phyloP scores from a whole-genome alignment of 73 alveolate genomes.

The Tetrahymena malaccensis region DNA sequence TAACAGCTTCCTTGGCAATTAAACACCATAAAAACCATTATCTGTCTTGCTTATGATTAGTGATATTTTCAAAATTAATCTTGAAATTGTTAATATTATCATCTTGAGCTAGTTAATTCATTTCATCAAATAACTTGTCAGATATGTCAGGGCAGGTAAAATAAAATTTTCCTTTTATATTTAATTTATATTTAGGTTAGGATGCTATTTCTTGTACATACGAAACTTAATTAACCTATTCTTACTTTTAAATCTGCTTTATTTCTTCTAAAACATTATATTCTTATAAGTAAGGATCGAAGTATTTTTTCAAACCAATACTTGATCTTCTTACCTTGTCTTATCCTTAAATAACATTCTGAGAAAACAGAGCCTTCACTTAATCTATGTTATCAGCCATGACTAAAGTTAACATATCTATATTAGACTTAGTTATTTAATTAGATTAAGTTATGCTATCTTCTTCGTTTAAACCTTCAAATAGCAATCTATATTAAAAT shows the following conservation, averaged over 20 bases:
- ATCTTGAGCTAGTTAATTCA: background rate
- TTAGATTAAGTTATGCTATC: background rate
- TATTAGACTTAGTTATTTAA: background rate
- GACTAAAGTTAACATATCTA: background rate
- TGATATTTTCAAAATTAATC: background rate
- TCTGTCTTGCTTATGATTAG: background rate
- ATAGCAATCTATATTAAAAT: background rate
- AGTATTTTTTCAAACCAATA: background rate
- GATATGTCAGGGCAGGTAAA: background rate
- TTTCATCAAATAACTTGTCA: background rate
- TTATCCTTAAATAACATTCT: background rate
- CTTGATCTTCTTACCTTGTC: background rate
- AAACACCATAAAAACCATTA: background rate
- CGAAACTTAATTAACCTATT: background rate
- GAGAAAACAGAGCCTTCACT: background rate
- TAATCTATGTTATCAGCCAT: background rate
- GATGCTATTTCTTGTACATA: background rate
- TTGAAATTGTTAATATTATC: background rate
- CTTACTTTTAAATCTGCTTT: background rate
- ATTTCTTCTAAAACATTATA: background rate
- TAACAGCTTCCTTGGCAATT: background rate
- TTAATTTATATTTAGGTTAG: background rate
- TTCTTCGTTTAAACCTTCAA: background rate
- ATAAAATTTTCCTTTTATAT: background rate
- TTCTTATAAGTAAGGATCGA: background rate